Evolutionary conservation across 768 basidiomycete genomes (phyloP), one percentile per base, ranked within the genome.

Genomic region (Mycena sanguinolenta): DNA sequence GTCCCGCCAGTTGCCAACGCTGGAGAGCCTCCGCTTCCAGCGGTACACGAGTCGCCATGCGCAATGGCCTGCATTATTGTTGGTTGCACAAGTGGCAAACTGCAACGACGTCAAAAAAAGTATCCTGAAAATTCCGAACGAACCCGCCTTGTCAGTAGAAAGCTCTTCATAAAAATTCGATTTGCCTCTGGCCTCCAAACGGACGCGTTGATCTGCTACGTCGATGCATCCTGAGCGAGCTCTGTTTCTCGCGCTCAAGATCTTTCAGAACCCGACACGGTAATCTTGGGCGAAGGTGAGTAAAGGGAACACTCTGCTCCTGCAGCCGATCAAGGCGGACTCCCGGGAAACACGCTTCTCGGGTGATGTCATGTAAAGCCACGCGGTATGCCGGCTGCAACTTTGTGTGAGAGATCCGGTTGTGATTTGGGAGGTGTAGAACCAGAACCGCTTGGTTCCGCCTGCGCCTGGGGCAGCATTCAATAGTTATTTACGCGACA

Each of bases 351-450:
- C 84, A 86, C 3, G 85, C 85, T n/a, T n/a, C 19, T 89, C 87
- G 36, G 91, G 78, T 2, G 87, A 85, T 6, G 83, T 83, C 89
- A 92, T 91, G 72, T 86, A 87, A 32, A 85, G 66, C 90, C 90
- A 91, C 69, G 90, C 85, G 69, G 87, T 21, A 83, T 77, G 65
- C 89, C 87, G 16, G 88, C 87, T 1, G 86, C 87, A 7, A 86
- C 75, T 71, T n/a, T n/a, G n/a, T 88, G 85, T 16, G n/a, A 88
- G 75, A 17, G 84, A 71, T 63, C 86, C 84, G 27, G 81, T 74
- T 7, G 78, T 78, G 13, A 65, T 74, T n/a, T 75, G 54, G n/a
- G n/a, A n/a, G 79, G 75, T n/a, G 73, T 60, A 32, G 58, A 44
- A 46, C 19, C 39, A n/a, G 62, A 69, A 46, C 42, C 39, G 21